These are phyloP conservation scores for Gossypioides kirkii DNA, from an alignment of 345 rosid species.

Conservation along the genomic window DNA sequence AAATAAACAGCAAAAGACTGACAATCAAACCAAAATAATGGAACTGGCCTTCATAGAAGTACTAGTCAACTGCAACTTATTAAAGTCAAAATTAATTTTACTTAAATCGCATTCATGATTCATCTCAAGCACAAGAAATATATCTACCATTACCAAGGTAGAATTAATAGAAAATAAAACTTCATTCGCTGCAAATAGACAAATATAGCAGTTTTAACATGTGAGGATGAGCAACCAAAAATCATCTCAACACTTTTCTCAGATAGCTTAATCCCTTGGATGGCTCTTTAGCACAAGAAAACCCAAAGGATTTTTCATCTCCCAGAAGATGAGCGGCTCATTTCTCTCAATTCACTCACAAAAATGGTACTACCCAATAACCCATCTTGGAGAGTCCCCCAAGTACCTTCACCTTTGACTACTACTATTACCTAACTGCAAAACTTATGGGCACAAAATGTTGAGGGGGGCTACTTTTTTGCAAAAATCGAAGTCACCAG, in stretches of 20 bases:
- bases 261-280: slow-evolving; percentile 32
- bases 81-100: not conserved
- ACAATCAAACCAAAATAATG: not conserved
- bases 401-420: no score
- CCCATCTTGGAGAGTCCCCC: no score
- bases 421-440: slow-evolving; percentile 46
- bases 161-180: not conserved
- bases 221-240: slow-evolving; percentile 15
- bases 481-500: not conserved
- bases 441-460: slow-evolving; percentile 75
- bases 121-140: not conserved
- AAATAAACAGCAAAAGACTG: not conserved
- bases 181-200: not conserved
- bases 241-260: not conserved
- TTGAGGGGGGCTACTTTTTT: slow-evolving; percentile 22
- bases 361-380: no score
- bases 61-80: not conserved
- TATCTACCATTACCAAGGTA: not conserved
- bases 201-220: not conserved
- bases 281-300: slow-evolving; percentile 64
- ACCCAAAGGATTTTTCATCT: slow-evolving; percentile 35
- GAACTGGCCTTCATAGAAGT: no score
- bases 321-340: no score
- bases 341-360: no score
- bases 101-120: not conserved